These are phyloP conservation scores for Adansonia grandidieri DNA, from an alignment of 441 rosid genomes.

Conservation along the genomic window DNA sequence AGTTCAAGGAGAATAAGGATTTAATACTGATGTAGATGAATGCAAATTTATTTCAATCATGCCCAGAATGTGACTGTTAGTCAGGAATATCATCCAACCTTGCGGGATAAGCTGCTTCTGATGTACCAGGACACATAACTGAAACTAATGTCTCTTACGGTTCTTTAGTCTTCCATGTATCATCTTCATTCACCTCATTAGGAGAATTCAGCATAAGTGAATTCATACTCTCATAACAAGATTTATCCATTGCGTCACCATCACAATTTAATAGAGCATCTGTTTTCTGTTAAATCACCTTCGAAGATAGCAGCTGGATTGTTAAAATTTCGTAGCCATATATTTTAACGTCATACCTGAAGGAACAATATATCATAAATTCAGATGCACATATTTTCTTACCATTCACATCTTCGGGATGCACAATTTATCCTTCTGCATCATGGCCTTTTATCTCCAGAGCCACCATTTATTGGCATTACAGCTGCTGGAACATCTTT, in stretches of 20 bases:
- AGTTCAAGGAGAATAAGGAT: constrained; percentile 30
- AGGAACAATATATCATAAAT: constrained; percentile 17
- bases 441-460: constrained; percentile 35
- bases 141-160: constrained; percentile 28
- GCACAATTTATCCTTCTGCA: constrained; percentile 30
- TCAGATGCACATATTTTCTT: constrained; percentile 29
- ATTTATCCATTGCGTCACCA: constrained; percentile 31
- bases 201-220: constrained; percentile 33
- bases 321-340: constrained; percentile 32
- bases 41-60: constrained; percentile 40
- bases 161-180: constrained; percentile 27
- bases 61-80: constrained; percentile 26
- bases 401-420: constrained; percentile 33
- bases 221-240: constrained; percentile 26
- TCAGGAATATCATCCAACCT: constrained; percentile 33
- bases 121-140: constrained; percentile 26
- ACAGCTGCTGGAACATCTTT: constrained; percentile 42
- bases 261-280: constrained; percentile 41
- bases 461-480: constrained; percentile 38
- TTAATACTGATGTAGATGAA: constrained; percentile 26
- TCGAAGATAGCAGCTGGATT: constrained; percentile 39
- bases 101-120: constrained; percentile 29
- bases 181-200: constrained; percentile 28
- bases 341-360: constrained; percentile 30
- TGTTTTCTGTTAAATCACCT: constrained; percentile 38